Evolutionary conservation across 371 early-diverging fungal species (phyloP).

Genomic region (Funneliformis caledonium): DNA sequence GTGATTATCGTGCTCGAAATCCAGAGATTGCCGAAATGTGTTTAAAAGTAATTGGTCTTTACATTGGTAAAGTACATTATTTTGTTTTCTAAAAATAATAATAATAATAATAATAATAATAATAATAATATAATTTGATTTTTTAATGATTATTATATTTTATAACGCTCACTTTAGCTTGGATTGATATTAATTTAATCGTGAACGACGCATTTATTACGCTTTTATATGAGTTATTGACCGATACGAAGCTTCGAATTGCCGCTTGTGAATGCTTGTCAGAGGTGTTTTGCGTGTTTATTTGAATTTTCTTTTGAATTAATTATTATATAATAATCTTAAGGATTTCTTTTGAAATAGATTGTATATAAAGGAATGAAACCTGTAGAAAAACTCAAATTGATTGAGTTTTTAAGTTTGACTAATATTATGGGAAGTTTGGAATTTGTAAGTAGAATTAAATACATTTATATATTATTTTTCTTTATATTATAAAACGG

Average conservation of each 20-base stretch:
- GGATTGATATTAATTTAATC: constrained; percentile 94
- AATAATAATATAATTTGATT: too few species aligned
- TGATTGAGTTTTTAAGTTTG: constrained; percentile 81
- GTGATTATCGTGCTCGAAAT: constrained; percentile 59
- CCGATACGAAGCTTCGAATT: constrained; percentile 61
- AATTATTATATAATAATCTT: not conserved
- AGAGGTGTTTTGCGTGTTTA: constrained; percentile 50
- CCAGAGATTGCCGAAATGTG: constrained; percentile 64
- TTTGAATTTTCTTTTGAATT: not conserved
- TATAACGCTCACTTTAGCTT: constrained; percentile 53
- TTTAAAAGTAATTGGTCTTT: constrained; percentile 69
- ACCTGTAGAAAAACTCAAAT: constrained; percentile 81
- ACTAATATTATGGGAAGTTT: constrained; percentile 65
- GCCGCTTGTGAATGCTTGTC: constrained; percentile 83
- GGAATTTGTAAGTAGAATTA: constrained; percentile 50
- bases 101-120: too few species aligned
- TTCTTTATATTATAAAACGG: not conserved
- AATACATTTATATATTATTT: not conserved
- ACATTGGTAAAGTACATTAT: constrained; percentile 53
- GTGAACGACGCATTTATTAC: constrained; percentile 84
- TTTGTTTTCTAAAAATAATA: not conserved
- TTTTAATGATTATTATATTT: not conserved
- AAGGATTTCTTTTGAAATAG: constrained; percentile 28
- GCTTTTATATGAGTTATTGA: constrained; percentile 74
- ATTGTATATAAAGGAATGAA: constrained; percentile 93